Evolutionary conservation across 352 stramenopile species (phyloP).

Genomic region (Phytophthora sp.): DNA sequence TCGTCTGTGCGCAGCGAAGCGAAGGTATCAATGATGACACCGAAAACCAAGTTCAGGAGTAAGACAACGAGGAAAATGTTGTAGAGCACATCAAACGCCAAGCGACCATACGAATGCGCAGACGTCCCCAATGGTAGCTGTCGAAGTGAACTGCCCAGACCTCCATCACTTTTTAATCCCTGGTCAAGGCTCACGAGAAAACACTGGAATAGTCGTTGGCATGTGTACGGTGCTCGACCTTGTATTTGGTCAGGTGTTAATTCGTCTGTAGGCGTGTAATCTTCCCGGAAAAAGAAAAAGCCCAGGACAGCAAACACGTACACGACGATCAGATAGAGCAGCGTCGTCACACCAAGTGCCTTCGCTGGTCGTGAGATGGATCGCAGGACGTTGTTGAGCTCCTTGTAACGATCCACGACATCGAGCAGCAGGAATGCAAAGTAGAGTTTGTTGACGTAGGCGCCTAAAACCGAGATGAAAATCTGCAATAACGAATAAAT

Average conservation of each 20-base stretch:
- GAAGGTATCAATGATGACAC: constrained; percentile 85
- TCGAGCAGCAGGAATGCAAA: constrained; percentile 82
- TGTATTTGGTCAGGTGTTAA: constrained; percentile 44
- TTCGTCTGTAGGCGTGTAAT: constrained; percentile 48
- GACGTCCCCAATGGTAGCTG: constrained; percentile 45
- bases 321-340: constrained; percentile 75
- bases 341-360: constrained; percentile 58
- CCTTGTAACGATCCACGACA: constrained; percentile 80
- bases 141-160: constrained; percentile 59
- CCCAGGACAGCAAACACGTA: constrained; percentile 79
- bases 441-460: constrained; percentile 78
- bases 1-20: constrained; percentile 70
- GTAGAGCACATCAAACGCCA: constrained; percentile 72
- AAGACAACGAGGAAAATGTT: constrained; percentile 76
- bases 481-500: constrained; percentile 71
- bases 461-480: constrained; percentile 57
- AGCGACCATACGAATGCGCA: constrained; percentile 51
- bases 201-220: constrained; percentile 73
- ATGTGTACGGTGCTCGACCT: constrained; percentile 56
- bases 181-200: constrained; percentile 78
- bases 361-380: constrained; percentile 69
- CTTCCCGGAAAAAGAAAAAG: constrained; percentile 76
- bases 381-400: constrained; percentile 72
- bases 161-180: constrained; percentile 70
- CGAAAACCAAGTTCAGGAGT: constrained; percentile 81